Evolutionary conservation across 2,329 filamentous ascomycete genomes (phyloP), one percentile per base, ranked within the genome.

Genomic region (Didymella keratinophila): DNA sequence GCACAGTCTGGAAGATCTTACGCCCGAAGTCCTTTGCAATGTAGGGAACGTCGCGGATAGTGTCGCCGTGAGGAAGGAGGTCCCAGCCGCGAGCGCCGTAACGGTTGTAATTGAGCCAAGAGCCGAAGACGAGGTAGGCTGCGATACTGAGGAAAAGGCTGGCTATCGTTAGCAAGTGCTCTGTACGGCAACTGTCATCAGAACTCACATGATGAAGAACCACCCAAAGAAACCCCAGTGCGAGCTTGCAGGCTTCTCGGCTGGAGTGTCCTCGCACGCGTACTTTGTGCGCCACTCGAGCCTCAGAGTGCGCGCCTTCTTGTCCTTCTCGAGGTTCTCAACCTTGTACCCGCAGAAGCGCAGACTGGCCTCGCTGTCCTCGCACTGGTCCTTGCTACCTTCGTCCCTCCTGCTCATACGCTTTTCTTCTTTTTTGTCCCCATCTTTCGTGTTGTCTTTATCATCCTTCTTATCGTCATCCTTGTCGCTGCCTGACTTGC

Each of bases 91-190:
- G 86, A 51, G 94, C 93, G 46, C 94, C 94, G 78, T 97, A 97
- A 62, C 93, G 91, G 81, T 93, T 97, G 84, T 98, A 98, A 82
- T 98, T 98, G 76, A 98, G 88, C 95, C 95, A 99, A 20, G 93
- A 96, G 64, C 94, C 93, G 73, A 98, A 98, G 76, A 98, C 97
- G 65, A 99, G 88, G 80, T 98, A 99, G 23, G 93, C 82, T 2
- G 95, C 92, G 39, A 88, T 89, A 44, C 86, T 86, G 62, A 98
- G 84, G 85, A 99, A 99, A 59, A 89, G 80, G 67, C 93, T 97
- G 18, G 18, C 11, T 9, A 9, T 0, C 28, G 52, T 69, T 60
- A 69, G 65, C 52, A 56, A 16, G 2, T 39, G 27, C 11, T 45
- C 10, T 6, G n/a, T n/a, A n/a, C n/a, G n/a, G n/a, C n/a, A n/a